Evolutionary conservation across 2,329 filamentous ascomycete genomes (phyloP).

Genomic region (Calonectria crousiana): DNA sequence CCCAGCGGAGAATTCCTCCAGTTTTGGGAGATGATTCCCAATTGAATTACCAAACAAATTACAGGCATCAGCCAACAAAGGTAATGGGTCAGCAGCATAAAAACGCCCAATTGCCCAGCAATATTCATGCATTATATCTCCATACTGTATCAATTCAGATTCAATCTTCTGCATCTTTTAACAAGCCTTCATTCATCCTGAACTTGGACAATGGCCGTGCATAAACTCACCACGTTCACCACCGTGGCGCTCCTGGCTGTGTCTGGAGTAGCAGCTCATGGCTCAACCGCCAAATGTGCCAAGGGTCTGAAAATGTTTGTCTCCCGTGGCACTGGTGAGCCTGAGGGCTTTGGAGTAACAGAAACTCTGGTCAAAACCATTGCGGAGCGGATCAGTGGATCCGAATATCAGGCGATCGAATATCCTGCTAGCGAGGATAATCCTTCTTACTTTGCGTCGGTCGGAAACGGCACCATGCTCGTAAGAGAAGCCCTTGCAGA

Average conservation of each 20-base stretch:
- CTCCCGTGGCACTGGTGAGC: not conserved
- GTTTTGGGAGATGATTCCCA: too few relatives aligned
- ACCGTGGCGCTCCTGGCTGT: not conserved
- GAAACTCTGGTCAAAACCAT: not conserved
- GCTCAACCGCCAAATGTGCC: not conserved
- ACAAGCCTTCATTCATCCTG: not conserved
- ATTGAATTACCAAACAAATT: not conserved
- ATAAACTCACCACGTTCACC: not conserved
- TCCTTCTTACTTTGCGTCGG: not conserved
- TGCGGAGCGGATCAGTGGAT: not conserved
- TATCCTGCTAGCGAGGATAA: not conserved
- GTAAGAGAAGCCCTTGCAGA: not conserved
- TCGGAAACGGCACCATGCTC: not conserved
- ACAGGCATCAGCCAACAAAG: too few relatives aligned
- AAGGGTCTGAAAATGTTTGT: not conserved
- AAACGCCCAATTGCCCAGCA: not conserved
- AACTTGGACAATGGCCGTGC: not conserved
- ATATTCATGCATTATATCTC: not conserved
- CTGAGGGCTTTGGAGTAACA: not conserved
- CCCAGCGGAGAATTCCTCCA: not conserved
- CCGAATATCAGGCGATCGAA: not conserved
- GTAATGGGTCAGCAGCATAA: not conserved
- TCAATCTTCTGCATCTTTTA: not conserved
- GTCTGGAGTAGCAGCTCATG: not conserved
- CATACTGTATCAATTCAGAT: not conserved